Conservation (phyloP, 2,329 filamentous ascomycete genomes). For the Colletotrichum falcatum region DNA sequence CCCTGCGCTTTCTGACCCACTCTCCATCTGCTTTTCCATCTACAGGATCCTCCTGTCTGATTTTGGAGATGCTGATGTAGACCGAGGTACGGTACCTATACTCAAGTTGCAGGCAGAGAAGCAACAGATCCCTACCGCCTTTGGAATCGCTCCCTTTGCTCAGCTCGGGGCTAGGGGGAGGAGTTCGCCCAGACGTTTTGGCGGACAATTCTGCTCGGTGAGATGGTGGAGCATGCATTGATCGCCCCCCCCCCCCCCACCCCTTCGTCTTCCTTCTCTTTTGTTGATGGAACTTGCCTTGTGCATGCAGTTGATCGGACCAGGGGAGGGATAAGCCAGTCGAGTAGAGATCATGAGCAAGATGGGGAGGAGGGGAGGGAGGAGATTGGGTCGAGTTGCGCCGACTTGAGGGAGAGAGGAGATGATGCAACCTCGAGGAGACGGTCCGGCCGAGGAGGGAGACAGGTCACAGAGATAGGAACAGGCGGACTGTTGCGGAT, state of each 20-base stretch:
- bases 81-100: not conserved
- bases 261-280: too few relatives aligned
- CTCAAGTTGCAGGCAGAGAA: not conserved
- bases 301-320: conserved; percentile 14
- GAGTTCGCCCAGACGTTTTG: conserved; percentile 10
- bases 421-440: conserved; percentile 6
- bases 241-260: too few relatives aligned
- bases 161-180: conserved; percentile 20
- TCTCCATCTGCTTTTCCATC: not conserved
- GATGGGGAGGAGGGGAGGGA: not conserved
- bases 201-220: conserved; percentile 16
- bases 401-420: not conserved
- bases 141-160: conserved; percentile 13
- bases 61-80: not conserved
- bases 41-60: not conserved
- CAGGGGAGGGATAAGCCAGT: conserved; percentile 1
- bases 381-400: conserved; percentile 10
- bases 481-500: conserved; percentile 1
- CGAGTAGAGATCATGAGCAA: conserved; percentile 6
- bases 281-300: conserved; percentile 3
- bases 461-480: not conserved
- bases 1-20: not conserved
- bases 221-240: conserved; percentile 24
- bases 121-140: conserved; percentile 21
- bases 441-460: conserved; percentile 6